Percentiles rank a stretch among this genome's conserved stretches.
These are phyloP conservation scores for Kwoniella heveanensis DNA, from an alignment of 768 basidiomycete genomes.

Conservation along the genomic window DNA sequence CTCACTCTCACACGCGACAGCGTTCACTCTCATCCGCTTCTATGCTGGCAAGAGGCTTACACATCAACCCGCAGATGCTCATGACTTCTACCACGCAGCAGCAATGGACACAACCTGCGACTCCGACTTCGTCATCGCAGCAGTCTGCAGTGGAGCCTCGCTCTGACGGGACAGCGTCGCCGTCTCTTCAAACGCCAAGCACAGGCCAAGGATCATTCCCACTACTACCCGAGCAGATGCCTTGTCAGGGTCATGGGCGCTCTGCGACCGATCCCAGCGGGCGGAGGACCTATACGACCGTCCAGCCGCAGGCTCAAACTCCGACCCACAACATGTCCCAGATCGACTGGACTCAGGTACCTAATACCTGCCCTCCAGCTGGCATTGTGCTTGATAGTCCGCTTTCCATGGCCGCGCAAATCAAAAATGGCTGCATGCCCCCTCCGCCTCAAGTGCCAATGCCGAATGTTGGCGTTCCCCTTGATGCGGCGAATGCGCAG, in stretches of 20 bases:
- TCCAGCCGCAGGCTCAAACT: neutral
- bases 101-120: constrained; percentile 18
- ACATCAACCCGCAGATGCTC: constrained; percentile 21
- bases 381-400: constrained; percentile 15
- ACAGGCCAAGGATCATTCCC: constrained; percentile 33
- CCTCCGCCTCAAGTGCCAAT: constrained; percentile 2
- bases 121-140: constrained; percentile 1
- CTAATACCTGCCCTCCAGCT: constrained; percentile 10
- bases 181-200: constrained; percentile 33
- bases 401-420: constrained; percentile 4
- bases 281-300: constrained; percentile 16
- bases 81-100: neutral
- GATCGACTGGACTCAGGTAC: constrained; percentile 5
- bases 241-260: constrained; percentile 21
- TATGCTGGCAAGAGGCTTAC: constrained; percentile 33
- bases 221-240: constrained; percentile 16
- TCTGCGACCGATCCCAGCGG: constrained; percentile 30
- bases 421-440: constrained; percentile 10
- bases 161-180: constrained; percentile 30
- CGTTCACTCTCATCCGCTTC: constrained; percentile 38
- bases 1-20: constrained; percentile 26
- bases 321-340: neutral
- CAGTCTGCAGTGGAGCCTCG: neutral
- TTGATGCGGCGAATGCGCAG: neutral
- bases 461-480: neutral